Base-by-base conservation (phyloP, 371 early-diverging fungal genomes). In the Rhizopus microsporus region DNA sequence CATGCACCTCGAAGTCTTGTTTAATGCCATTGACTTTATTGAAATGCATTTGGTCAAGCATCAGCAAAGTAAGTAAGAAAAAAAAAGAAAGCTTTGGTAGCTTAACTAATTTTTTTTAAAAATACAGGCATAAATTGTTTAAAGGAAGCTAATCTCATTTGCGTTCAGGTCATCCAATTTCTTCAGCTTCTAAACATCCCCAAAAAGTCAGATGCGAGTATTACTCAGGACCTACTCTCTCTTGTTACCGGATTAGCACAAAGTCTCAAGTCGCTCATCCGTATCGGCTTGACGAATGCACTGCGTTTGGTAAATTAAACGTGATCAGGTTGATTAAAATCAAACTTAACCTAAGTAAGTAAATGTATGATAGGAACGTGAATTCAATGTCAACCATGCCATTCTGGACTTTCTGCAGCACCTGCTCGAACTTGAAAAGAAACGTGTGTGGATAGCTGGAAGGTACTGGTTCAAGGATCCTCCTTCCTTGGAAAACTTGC, bases 1-100 rank as follows among this genome's bases (percentile, higher is more conserved):
- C 45, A 78, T 84, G 62, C 97, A 97, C 67, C 87, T 98, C 33
- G 92, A 94, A 60, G 89, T 91, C 42, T 71, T 98, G 23, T 96
- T 96, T 71, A 65, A 80, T 17, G 93, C 93, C 29, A 83, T 98
- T 32, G 94, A 96, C 61, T 57, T 56, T 5, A 75, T 88, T 47
- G 72, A 85, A 13, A 50, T n/a, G 34, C 56, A 61, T 10, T 65
- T 83, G 1, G 47, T 42, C 9, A 29, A 45, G 30, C 57, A 57
- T 33, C 67, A 67, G 46, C 55, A 57, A 42, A 70, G 60, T 59
- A 49, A 52, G 17, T n/a, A n/a, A n/a, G n/a, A n/a, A n/a, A n/a
- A 2, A 8, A 8, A 9, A n/a, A 44, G 16, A 35, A 12, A 51
- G 34, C 16, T n/a, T 12, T 16, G 0, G 6, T 29, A 48, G 34